These are phyloP conservation scores for Pachysolen tannophilus DNA, from an alignment of 805 yeast species.

Conservation along the genomic window DNA sequence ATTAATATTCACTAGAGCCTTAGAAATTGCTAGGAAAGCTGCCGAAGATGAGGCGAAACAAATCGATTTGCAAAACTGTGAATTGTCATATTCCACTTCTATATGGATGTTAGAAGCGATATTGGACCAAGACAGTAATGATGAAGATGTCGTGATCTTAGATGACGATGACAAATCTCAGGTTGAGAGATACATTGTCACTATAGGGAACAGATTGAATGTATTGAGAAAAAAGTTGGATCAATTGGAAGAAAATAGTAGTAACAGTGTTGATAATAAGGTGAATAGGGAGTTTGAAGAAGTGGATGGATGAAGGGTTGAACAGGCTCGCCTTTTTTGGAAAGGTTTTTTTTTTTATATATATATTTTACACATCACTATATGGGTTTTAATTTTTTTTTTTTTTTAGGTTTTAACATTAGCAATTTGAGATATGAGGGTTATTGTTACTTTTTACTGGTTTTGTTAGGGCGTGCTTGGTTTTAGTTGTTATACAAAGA, in stretches of 20 bases:
- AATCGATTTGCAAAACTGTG: constrained; percentile 70
- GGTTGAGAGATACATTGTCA: constrained; percentile 73
- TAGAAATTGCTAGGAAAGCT: constrained; percentile 87
- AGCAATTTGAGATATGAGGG: too few relatives aligned
- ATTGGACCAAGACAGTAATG: constrained; percentile 24
- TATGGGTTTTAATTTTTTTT: too few relatives aligned
- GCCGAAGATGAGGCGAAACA: constrained; percentile 81
- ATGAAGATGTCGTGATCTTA: constrained; percentile 32
- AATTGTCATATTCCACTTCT: constrained; percentile 81
- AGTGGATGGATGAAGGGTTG: too few relatives aligned
- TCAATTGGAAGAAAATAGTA: constrained; percentile 10
- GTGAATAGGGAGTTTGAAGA: too few relatives aligned
- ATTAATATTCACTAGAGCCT: constrained; percentile 83
- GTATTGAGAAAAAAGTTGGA: constrained; percentile 57
- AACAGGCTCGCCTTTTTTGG: too few relatives aligned
- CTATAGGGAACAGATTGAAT: constrained; percentile 75
- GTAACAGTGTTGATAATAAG: too few relatives aligned
- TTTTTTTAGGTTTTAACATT: too few relatives aligned
- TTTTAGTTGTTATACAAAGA: too few relatives aligned
- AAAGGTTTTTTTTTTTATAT: too few relatives aligned
- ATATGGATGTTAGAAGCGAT: constrained; percentile 94
- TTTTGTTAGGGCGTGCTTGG: too few relatives aligned
- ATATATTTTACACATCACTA: too few relatives aligned
- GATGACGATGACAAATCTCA: constrained; percentile 68
- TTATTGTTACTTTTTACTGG: too few relatives aligned